Evolutionary conservation across 805 yeast genomes (phyloP), one percentile per base, ranked within the genome.

Genomic region (Zygosaccharomyces gambellarensis): DNA sequence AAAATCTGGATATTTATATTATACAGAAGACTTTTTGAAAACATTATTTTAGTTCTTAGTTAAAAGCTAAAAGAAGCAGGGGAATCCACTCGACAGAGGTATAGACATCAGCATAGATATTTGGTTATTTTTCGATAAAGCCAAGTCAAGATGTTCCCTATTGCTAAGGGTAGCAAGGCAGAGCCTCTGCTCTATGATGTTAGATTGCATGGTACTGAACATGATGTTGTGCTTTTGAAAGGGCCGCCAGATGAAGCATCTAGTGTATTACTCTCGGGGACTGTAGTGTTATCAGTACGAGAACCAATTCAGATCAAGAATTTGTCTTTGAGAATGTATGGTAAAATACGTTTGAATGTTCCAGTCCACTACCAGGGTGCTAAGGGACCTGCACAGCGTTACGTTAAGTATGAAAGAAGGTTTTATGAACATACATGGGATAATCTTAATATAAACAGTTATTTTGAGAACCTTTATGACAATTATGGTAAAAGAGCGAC

Each of bases 401-500:
- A 21, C 64, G 70, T 61, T 43, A 73, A 74, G 40, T 80, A 77
- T 59, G 85, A 83, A 47, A 81, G 78, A 57, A 73, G 79, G 38
- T 65, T 92, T 12, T 90, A 78, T 64, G 95, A 89, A 58, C 84
- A 85, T 62, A 75, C 71, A 38, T 88, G 96, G 96, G 89, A 85
- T 56, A 76, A 81, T 56, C 71, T 78, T 25, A 85, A 83, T 49
- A 68, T 84, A 41, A 74, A 75, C 50, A 73, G 71, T 49, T 65
- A 70, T 51, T 60, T 70, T 42, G 58, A 63, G 17, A 64, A 69
- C 44, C 48, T 63, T 53, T 59, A 60, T 23, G 59, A 56, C 31
- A 59, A 49, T 52, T 57, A 57, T 30, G 57, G 60, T n/a, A 52
- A 56, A 19, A 47, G 58, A 19, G 49, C 55, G n/a, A 39, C 52